These are phyloP conservation scores for Colletotrichum plurivorum DNA, from an alignment of 2,329 filamentous ascomycete genomes.

Conservation along the genomic window DNA sequence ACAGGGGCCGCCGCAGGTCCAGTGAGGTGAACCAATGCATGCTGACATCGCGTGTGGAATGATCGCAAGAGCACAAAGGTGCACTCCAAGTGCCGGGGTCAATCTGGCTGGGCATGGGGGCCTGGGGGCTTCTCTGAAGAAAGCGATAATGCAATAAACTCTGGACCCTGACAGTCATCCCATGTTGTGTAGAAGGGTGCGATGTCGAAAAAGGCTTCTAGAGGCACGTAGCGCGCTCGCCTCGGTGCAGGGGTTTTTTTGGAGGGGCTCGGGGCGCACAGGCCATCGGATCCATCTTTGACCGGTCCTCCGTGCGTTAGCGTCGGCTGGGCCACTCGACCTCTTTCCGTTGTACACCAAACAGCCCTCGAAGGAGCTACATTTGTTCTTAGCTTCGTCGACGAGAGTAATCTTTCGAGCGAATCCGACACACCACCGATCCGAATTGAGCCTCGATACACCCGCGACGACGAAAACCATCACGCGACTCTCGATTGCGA, in stretches of 20 bases:
- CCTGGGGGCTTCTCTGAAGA: neutral
- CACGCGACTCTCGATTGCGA: slow-evolving; percentile 37
- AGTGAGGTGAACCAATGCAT: no score
- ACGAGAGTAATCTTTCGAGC: slow-evolving; percentile 32
- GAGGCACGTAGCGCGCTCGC: slow-evolving; percentile 14
- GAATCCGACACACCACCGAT: slow-evolving; percentile 37
- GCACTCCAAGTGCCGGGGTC: neutral
- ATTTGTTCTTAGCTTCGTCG: slow-evolving; percentile 30
- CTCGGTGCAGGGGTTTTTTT: slow-evolving; percentile 32
- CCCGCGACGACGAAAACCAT: slow-evolving; percentile 33
- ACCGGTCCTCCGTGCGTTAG: slow-evolving; percentile 40
- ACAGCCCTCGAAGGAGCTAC: slow-evolving; percentile 37
- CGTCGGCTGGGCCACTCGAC: slow-evolving; percentile 31
- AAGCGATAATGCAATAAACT: slow-evolving; percentile 5
- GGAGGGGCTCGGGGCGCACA: slow-evolving; percentile 35
- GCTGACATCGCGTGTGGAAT: no score
- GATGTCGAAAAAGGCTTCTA: slow-evolving; percentile 38
- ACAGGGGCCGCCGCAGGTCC: no score
- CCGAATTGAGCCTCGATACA: slow-evolving; percentile 33
- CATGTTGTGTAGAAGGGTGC: slow-evolving; percentile 27
- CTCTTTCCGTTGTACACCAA: slow-evolving; percentile 35
- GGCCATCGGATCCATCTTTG: slow-evolving; percentile 43
- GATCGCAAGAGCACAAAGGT: neutral
- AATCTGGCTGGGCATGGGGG: slow-evolving; percentile 1
- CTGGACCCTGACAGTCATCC: slow-evolving; percentile 29